Percentiles rank a stretch among this genome's conserved stretches.
phyloP scores from a whole-genome alignment of 2,329 filamentous ascomycete species.

The Cytospora chrysosperma region DNA sequence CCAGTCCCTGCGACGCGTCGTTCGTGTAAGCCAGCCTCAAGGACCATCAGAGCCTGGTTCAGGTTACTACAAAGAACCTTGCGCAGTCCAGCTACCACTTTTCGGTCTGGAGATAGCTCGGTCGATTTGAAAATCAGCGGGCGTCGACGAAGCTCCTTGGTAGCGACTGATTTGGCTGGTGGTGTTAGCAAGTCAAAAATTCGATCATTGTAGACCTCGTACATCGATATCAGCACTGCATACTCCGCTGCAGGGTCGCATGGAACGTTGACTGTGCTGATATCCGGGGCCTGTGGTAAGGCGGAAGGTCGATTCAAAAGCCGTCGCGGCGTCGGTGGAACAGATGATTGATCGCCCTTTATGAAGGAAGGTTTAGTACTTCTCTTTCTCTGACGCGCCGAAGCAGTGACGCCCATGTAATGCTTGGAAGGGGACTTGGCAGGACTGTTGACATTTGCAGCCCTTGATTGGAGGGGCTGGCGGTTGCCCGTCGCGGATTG shows the following conservation, averaged over 20 bases:
- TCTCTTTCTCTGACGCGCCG: slow-evolving; percentile 44
- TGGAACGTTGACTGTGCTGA: slow-evolving; percentile 67
- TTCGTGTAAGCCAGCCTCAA: slow-evolving; percentile 87
- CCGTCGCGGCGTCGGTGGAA: slow-evolving; percentile 58
- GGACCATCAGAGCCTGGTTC: slow-evolving; percentile 81
- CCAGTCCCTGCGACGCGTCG: slow-evolving; percentile 85
- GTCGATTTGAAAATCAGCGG: slow-evolving; percentile 90
- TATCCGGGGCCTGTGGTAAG: slow-evolving; percentile 71
- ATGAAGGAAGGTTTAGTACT: slow-evolving; percentile 43
- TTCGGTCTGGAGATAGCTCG: slow-evolving; percentile 83
- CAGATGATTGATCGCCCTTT: slow-evolving; percentile 49
- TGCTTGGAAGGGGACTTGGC: slow-evolving; percentile 36
- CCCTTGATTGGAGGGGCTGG: slow-evolving; percentile 14
- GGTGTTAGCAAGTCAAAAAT: slow-evolving; percentile 89
- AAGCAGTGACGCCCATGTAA: slow-evolving; percentile 46
- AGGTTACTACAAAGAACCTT: slow-evolving; percentile 85
- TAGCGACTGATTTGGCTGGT: slow-evolving; percentile 56
- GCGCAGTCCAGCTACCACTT: slow-evolving; percentile 86
- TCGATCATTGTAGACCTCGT: slow-evolving; percentile 97
- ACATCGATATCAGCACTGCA: slow-evolving; percentile 91
- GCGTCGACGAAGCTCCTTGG: slow-evolving; percentile 72
- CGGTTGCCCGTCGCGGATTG: slow-evolving; percentile 2
- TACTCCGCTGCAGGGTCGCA: slow-evolving; percentile 74
- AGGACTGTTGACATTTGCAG: slow-evolving; percentile 7
- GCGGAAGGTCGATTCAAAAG: slow-evolving; percentile 67